Conservation (phyloP, 2,329 filamentous ascomycete genomes). For the Camillea tinctor region DNA sequence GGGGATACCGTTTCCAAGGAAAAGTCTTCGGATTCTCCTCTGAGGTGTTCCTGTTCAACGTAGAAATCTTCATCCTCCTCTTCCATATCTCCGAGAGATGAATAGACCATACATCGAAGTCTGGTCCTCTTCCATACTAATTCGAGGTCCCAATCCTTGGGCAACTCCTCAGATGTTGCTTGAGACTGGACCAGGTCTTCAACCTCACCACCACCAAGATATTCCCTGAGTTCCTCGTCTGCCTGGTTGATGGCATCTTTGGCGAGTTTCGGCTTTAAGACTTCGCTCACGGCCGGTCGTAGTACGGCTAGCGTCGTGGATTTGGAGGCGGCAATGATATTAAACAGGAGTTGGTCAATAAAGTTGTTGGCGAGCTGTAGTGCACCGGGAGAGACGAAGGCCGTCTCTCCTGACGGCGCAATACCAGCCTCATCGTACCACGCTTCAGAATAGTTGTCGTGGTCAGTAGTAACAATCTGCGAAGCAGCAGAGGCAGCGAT, state of each 20-base stretch:
- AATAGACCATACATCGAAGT: conserved; percentile 97
- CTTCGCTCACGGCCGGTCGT: conserved; percentile 78
- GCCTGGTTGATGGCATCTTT: conserved; percentile 79
- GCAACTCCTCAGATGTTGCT: conserved; percentile 44
- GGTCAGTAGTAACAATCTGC: conserved; percentile 86
- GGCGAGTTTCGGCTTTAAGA: conserved; percentile 86
- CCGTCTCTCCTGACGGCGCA: conserved; percentile 64
- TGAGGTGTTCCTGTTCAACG: conserved; percentile 75
- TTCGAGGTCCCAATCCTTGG: conserved; percentile 80
- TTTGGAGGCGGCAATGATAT: conserved; percentile 76
- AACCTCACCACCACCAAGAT: conserved; percentile 75
- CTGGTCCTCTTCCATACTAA: conserved; percentile 91
- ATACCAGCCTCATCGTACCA: conserved; percentile 69
- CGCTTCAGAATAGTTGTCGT: conserved; percentile 70
- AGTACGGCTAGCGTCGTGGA: conserved; percentile 75
- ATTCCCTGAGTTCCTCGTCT: conserved; percentile 84
- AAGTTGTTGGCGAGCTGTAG: conserved; percentile 84
- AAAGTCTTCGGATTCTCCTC: conserved; percentile 54
- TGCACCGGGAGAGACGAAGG: conserved; percentile 70
- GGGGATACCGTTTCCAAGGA: conserved; percentile 75
- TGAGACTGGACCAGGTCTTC: conserved; percentile 62
- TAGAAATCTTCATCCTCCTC: conserved; percentile 94
- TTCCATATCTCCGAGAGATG: conserved; percentile 91
- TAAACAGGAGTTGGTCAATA: conserved; percentile 89
- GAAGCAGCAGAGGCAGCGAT: conserved; percentile 86